Evolutionary conservation across 305 asterid genomes (phyloP).

Genomic region (Euphrasia arctica): DNA sequence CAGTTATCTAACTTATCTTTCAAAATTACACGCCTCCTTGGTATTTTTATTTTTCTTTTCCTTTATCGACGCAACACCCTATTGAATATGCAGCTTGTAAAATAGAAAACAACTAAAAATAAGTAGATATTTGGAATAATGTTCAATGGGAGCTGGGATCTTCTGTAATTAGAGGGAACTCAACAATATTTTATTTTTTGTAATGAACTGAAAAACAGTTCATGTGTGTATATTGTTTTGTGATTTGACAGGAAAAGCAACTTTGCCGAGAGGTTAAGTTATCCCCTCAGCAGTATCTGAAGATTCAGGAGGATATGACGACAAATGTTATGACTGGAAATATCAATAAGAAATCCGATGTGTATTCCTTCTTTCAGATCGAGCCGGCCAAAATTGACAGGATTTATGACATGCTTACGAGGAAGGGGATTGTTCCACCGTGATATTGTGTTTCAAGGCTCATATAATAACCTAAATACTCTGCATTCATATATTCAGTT

Average conservation of each 20-base stretch:
- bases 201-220: background rate
- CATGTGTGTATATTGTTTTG: background rate
- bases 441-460: slow-evolving; percentile 26
- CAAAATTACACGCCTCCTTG: too few relatives aligned
- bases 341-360: slow-evolving; percentile 69
- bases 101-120: background rate
- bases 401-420: slow-evolving; percentile 69
- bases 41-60: too few relatives aligned
- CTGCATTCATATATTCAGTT: background rate
- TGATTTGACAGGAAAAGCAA: slow-evolving; percentile 62
- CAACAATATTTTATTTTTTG: background rate
- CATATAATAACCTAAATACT: slow-evolving; percentile 3
- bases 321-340: slow-evolving; percentile 56
- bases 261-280: slow-evolving; percentile 68
- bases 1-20: too few relatives aligned
- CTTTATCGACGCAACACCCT: too few relatives aligned
- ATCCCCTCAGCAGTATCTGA: slow-evolving; percentile 59
- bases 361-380: slow-evolving; percentile 58
- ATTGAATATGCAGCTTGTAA: too few relatives aligned
- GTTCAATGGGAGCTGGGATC: too few relatives aligned
- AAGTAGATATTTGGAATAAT: too few relatives aligned
- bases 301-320: slow-evolving; percentile 64
- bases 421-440: slow-evolving; percentile 57
- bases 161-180: too few relatives aligned
- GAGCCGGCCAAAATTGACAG: slow-evolving; percentile 68